A percentile compares a stretch with the other conserved stretches of the same genome.
Evolutionary conservation across 805 yeast species (phyloP).

Genomic region (Crinitomyces ghanaensis): DNA sequence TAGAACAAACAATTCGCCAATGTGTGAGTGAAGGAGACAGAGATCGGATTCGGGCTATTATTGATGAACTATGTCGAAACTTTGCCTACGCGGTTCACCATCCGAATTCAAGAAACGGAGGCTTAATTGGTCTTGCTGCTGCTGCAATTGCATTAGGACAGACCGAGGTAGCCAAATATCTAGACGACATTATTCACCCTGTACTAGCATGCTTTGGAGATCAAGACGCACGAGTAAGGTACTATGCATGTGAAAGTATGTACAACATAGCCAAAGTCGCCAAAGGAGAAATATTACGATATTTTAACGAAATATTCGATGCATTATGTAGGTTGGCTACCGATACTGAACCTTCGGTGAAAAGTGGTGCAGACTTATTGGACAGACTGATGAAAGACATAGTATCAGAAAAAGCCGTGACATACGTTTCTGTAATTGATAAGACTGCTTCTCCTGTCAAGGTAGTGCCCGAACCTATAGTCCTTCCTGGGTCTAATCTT

Average conservation of each 20-base stretch:
- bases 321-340: slow-evolving; percentile 82
- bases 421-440: slow-evolving; percentile 41
- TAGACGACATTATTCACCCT: slow-evolving; percentile 82
- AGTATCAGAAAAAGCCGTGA: slow-evolving; percentile 87
- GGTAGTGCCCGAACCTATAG: slow-evolving; percentile 44
- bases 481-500: slow-evolving; percentile 29
- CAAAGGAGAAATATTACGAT: slow-evolving; percentile 81
- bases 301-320: slow-evolving; percentile 91
- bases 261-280: slow-evolving; percentile 96
- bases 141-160: slow-evolving; percentile 86
- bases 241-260: slow-evolving; percentile 91
- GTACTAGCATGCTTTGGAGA: slow-evolving; percentile 93
- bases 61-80: slow-evolving; percentile 65
- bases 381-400: slow-evolving; percentile 88
- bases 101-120: slow-evolving; percentile 87
- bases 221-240: slow-evolving; percentile 93
- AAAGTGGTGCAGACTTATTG: slow-evolving; percentile 88
- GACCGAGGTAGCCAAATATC: slow-evolving; percentile 67
- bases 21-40: slow-evolving; percentile 50
- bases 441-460: slow-evolving; percentile 32
- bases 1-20: slow-evolving; percentile 64
- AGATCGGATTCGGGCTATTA: slow-evolving; percentile 46
- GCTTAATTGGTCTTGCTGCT: slow-evolving; percentile 90
- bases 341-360: slow-evolving; percentile 82
- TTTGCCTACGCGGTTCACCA: slow-evolving; percentile 76